Conservation (phyloP, 2,329 filamentous ascomycete genomes). For the Aspergillus amoenus region DNA sequence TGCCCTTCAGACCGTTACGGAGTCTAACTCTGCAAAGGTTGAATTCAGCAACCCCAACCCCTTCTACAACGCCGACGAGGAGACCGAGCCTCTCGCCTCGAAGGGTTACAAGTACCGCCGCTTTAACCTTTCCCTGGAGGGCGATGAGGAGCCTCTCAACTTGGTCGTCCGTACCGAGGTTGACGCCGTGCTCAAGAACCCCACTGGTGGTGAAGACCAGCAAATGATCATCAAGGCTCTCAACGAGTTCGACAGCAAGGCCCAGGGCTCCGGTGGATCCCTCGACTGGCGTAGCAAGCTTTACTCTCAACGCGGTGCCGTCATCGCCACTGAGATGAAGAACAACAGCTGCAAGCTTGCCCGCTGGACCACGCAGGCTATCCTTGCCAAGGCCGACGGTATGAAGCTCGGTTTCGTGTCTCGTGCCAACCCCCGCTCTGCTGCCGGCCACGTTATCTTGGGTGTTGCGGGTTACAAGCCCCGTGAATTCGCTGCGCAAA, state of each 20-base stretch:
- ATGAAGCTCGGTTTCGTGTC: constrained; percentile 99
- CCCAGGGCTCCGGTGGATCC: constrained; percentile 88
- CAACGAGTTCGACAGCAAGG: constrained; percentile 99
- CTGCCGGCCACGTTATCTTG: constrained; percentile 91
- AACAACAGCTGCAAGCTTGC: constrained; percentile 99
- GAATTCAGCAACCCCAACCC: constrained; percentile 88
- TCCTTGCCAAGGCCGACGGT: constrained; percentile 92
- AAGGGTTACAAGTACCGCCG: constrained; percentile 98
- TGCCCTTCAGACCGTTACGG: constrained; percentile 87
- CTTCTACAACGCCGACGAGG: constrained; percentile 93
- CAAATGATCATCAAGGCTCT: constrained; percentile 90
- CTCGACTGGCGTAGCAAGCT: constrained; percentile 97
- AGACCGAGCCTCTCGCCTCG: constrained; percentile 88
- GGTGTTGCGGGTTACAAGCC: constrained; percentile 98
- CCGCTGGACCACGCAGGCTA: constrained; percentile 94
- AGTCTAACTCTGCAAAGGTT: constrained; percentile 75
- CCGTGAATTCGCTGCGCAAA: constrained; percentile 92
- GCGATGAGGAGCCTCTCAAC: constrained; percentile 88
- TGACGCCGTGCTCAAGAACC: constrained; percentile 94
- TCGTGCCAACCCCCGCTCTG: constrained; percentile 84
- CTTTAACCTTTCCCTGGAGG: constrained; percentile 90
- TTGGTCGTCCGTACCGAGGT: constrained; percentile 92
- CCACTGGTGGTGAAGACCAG: constrained; percentile 87
- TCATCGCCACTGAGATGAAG: constrained; percentile 99
- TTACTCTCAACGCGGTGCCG: constrained; percentile 89